Conservation (phyloP, 2,329 filamentous ascomycete genomes). For the Xylariomycetidae sp. region DNA sequence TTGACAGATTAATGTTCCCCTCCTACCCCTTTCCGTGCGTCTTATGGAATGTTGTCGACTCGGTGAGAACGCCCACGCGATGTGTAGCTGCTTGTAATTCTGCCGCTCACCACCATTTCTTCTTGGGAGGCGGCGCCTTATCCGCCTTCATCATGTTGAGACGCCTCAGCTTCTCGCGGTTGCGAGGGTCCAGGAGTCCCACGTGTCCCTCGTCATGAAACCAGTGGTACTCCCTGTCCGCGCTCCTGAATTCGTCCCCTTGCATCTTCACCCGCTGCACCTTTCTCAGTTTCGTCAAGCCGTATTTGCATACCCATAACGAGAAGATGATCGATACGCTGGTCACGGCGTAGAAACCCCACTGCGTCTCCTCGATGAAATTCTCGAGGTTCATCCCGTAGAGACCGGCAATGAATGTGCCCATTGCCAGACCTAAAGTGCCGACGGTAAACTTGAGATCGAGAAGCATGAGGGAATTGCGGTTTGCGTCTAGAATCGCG, state of each 20-base stretch:
- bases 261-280: conserved; percentile 31
- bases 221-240: conserved; percentile 32
- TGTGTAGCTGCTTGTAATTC: too few relatives aligned
- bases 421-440: conserved; percentile 88
- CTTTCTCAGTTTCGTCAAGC: conserved; percentile 75
- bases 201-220: conserved; percentile 45
- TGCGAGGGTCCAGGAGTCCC: conserved; percentile 47
- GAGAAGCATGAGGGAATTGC: conserved; percentile 94
- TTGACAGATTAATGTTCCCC: too few relatives aligned
- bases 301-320: conserved; percentile 75
- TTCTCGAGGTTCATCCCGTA: conserved; percentile 99
- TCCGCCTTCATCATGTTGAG: conserved; percentile 45
- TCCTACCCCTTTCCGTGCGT: too few relatives aligned
- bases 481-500: conserved; percentile 95
- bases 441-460: conserved; percentile 96
- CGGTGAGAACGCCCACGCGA: too few relatives aligned
- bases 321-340: conserved; percentile 67
- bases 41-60: too few relatives aligned
- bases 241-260: conserved; percentile 14
- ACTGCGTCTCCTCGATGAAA: conserved; percentile 90
- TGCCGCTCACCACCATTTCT: conserved; percentile 26
- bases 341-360: conserved; percentile 78
- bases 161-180: conserved; percentile 49
- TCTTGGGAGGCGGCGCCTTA: conserved; percentile 16
- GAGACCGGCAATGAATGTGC: conserved; percentile 94